Conservation (phyloP, 768 basidiomycete species). For the Lepiota subincarnata region DNA sequence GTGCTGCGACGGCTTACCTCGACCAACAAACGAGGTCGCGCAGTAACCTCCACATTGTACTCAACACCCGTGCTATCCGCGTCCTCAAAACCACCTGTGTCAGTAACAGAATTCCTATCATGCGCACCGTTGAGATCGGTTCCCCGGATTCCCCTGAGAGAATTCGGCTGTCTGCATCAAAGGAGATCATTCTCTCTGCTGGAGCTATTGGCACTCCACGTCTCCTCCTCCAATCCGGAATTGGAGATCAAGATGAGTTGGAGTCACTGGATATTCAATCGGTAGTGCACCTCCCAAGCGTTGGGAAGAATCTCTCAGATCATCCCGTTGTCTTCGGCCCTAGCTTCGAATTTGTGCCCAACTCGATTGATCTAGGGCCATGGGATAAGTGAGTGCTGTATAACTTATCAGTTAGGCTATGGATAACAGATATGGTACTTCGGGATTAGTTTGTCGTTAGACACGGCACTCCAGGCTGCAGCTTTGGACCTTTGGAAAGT, state of each 20-base stretch:
- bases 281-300: too few relatives aligned
- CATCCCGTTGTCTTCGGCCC: too few relatives aligned
- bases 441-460: too few relatives aligned
- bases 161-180: conserved; percentile 14
- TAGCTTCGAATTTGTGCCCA: too few relatives aligned
- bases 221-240: conserved; percentile 16
- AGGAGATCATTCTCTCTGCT: conserved; percentile 27
- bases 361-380: too few relatives aligned
- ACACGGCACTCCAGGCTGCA: neutral
- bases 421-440: too few relatives aligned
- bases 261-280: too few relatives aligned
- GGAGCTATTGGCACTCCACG: conserved; percentile 26
- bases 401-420: too few relatives aligned
- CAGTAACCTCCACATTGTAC: conserved; percentile 25
- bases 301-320: too few relatives aligned
- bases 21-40: conserved; percentile 17
- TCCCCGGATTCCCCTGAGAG: neutral
- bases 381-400: too few relatives aligned
- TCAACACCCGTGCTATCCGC: conserved; percentile 22
- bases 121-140: neutral
- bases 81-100: conserved; percentile 3
- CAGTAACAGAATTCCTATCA: neutral
- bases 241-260: neutral
- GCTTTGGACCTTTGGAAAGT: conserved; percentile 24
- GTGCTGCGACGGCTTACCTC: conserved; percentile 22